These are phyloP conservation scores for Penicillium sp. DNA, from an alignment of 2,329 filamentous ascomycete genomes.

Conservation along the genomic window DNA sequence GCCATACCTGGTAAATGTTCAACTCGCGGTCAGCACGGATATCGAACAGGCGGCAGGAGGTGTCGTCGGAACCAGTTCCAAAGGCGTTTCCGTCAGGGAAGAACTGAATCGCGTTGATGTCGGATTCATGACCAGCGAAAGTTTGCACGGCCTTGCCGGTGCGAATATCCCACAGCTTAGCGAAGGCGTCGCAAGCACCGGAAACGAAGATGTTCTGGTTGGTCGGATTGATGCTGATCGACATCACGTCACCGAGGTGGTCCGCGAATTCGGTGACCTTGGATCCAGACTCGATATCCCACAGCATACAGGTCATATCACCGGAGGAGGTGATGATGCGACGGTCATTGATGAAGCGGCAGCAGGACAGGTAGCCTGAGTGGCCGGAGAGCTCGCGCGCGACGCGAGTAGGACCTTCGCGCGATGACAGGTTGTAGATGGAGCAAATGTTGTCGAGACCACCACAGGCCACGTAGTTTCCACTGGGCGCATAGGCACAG, in stretches of 20 bases:
- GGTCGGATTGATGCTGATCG: conserved; percentile 97
- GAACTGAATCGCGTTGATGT: conserved; percentile 99
- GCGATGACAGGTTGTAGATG: conserved; percentile 96
- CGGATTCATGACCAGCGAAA: conserved; percentile 96
- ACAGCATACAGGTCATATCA: conserved; percentile 99
- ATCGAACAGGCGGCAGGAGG: conserved; percentile 95
- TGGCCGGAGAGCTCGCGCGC: conserved; percentile 95
- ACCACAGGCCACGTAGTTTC: conserved; percentile 97
- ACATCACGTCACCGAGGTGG: conserved; percentile 98
- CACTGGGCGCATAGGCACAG: conserved; percentile 96
- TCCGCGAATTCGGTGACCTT: conserved; percentile 98
- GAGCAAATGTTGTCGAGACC: conserved; percentile 99
- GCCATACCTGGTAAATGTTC: conserved; percentile 65
- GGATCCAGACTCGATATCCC: conserved; percentile 97
- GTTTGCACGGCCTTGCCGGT: conserved; percentile 98
- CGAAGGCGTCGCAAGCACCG: conserved; percentile 97
- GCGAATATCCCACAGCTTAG: conserved; percentile 98
- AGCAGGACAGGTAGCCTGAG: conserved; percentile 96
- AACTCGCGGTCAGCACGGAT: conserved; percentile 88
- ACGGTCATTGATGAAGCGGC: conserved; percentile 97
- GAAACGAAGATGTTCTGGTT: conserved; percentile 99
- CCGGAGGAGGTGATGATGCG: conserved; percentile 97
- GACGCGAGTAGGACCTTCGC: conserved; percentile 95
- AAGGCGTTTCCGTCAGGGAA: conserved; percentile 99
- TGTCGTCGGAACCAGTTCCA: conserved; percentile 95